phyloP scores from a whole-genome alignment of 2,329 filamentous ascomycete species.

The Colletotrichum higginsianum region DNA sequence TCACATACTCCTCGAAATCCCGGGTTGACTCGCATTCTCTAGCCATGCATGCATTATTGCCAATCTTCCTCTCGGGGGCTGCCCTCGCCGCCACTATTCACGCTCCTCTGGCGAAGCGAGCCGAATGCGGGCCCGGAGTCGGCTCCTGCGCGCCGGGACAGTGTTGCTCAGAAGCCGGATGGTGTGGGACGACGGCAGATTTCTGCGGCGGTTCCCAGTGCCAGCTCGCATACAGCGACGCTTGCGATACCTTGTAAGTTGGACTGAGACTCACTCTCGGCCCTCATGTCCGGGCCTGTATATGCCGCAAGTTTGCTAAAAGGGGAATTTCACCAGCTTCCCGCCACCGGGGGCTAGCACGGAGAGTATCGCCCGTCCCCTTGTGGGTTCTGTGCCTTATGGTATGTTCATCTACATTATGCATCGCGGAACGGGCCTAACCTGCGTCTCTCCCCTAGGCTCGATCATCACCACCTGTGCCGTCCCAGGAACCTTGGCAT shows the following conservation, averaged over 20 bases:
- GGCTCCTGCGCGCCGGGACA: constrained; percentile 52
- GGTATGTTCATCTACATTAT: constrained; percentile 50
- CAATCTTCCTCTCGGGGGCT: constrained; percentile 37
- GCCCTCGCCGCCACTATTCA: constrained; percentile 37
- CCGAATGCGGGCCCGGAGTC: constrained; percentile 52
- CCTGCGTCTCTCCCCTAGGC: constrained; percentile 45
- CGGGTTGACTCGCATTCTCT: constrained; percentile 16
- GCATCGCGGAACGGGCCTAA: constrained; percentile 44
- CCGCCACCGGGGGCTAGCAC: constrained; percentile 52
- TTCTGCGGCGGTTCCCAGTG: constrained; percentile 57
- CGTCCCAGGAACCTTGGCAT: constrained; percentile 55
- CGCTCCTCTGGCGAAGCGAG: constrained; percentile 40
- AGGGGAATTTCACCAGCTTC: constrained; percentile 45
- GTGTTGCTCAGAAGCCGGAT: constrained; percentile 56
- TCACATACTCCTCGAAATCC: constrained; percentile 33
- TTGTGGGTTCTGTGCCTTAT: constrained; percentile 55
- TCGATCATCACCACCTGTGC: constrained; percentile 55
- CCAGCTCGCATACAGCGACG: constrained; percentile 57
- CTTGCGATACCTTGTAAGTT: constrained; percentile 59
- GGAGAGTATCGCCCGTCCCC: constrained; percentile 49
- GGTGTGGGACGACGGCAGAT: constrained; percentile 53
- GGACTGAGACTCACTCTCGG: not conserved
- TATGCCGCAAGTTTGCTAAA: constrained; percentile 6
- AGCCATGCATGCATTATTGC: constrained; percentile 37
- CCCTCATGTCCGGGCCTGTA: not conserved